phyloP scores from a whole-genome alignment of 2,329 filamentous ascomycete genomes.

The Alternaria conjuncta region DNA sequence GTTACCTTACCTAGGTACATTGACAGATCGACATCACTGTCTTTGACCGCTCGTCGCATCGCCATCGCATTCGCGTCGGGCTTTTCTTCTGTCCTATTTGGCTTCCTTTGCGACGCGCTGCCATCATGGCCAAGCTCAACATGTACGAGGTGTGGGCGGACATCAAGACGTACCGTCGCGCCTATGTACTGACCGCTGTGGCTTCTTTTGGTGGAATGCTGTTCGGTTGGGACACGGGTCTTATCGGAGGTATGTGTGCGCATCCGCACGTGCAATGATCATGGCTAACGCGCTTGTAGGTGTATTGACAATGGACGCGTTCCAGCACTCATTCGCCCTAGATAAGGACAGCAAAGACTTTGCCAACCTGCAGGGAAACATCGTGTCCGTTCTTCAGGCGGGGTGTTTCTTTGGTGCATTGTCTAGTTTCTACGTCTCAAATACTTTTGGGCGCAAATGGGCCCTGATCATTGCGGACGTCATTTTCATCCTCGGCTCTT shows the following conservation, averaged over 20 bases:
- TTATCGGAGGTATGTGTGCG: slow-evolving; percentile 34
- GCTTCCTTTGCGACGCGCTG: background rate
- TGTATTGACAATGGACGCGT: slow-evolving; percentile 53
- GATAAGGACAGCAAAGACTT: slow-evolving; percentile 41
- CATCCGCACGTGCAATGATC: background rate
- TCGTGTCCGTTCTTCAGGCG: slow-evolving; percentile 53
- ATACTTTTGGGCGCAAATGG: slow-evolving; percentile 51
- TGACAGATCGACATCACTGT: background rate
- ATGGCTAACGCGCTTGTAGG: slow-evolving; percentile 24
- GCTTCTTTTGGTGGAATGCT: slow-evolving; percentile 51
- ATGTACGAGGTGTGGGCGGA: slow-evolving; percentile 47
- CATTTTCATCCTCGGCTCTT: slow-evolving; percentile 52
- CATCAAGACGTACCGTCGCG: slow-evolving; percentile 49
- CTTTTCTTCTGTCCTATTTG: background rate
- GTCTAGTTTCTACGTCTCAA: slow-evolving; percentile 51
- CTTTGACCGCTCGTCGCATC: background rate
- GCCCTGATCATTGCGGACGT: slow-evolving; percentile 52
- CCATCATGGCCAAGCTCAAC: slow-evolving; percentile 42
- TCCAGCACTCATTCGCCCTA: slow-evolving; percentile 52
- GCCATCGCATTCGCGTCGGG: background rate
- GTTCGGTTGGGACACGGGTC: slow-evolving; percentile 48
- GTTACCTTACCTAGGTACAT: background rate
- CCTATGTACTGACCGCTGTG: slow-evolving; percentile 52
- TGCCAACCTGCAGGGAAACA: slow-evolving; percentile 52
- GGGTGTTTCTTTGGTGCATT: slow-evolving; percentile 56